Evolutionary conservation across 805 yeast genomes (phyloP).

Genomic region (Scheffersomyces coipomensis): DNA sequence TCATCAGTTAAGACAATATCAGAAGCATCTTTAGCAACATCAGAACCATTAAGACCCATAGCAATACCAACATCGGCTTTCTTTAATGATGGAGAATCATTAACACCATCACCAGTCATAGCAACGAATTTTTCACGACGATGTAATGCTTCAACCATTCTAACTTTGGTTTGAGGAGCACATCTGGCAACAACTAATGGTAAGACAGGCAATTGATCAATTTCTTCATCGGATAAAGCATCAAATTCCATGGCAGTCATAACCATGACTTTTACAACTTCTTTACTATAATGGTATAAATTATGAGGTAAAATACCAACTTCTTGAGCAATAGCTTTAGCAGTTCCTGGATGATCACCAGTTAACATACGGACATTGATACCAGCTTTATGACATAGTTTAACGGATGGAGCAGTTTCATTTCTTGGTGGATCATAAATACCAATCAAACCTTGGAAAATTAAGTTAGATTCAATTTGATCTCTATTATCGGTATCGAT

Average conservation of each 20-base stretch:
- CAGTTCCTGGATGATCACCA: constrained; percentile 80
- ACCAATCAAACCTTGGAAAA: constrained; percentile 68
- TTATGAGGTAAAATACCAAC: constrained; percentile 69
- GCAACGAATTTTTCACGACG: constrained; percentile 36
- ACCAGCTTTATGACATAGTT: constrained; percentile 69
- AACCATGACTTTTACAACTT: constrained; percentile 33
- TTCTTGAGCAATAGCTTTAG: constrained; percentile 76
- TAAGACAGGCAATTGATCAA: constrained; percentile 34
- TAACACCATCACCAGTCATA: constrained; percentile 67
- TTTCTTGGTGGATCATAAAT: constrained; percentile 79
- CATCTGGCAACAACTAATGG: constrained; percentile 42
- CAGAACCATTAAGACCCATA: constrained; percentile 76
- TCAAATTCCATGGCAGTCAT: constrained; percentile 40
- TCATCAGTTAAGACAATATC: constrained; percentile 72
- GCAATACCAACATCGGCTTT: constrained; percentile 82
- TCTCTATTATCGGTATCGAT: constrained; percentile 26
- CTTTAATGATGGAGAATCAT: constrained; percentile 76
- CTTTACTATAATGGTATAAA: constrained; percentile 30
- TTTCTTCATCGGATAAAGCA: constrained; percentile 26
- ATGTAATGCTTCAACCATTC: constrained; percentile 41
- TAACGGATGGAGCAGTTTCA: constrained; percentile 66
- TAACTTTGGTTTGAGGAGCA: constrained; percentile 42
- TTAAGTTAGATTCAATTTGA: constrained; percentile 50
- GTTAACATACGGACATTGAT: constrained; percentile 80
- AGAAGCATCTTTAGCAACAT: constrained; percentile 82